phyloP scores from a whole-genome alignment of 164 flowering plant genomes.

The Kingdonia uniflora region DNA sequence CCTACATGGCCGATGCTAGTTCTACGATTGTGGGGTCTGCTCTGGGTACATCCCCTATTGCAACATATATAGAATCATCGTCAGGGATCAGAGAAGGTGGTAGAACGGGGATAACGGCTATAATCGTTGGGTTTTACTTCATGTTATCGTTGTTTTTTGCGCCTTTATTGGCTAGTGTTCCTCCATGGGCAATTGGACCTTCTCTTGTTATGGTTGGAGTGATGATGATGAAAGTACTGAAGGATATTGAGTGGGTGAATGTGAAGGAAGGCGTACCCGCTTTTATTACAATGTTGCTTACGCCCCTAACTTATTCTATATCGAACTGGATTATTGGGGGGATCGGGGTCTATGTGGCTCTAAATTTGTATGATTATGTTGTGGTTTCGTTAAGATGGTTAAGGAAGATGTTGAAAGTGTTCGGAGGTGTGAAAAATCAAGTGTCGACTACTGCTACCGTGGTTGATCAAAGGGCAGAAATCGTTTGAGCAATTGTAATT shows the following conservation, averaged over 20 bases:
- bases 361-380: constrained; percentile 35
- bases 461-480: constrained; percentile 16
- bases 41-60: constrained; percentile 54
- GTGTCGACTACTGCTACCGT: constrained; percentile 37
- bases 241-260: constrained; percentile 63
- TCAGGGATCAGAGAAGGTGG: constrained; percentile 89
- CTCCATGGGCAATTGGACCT: constrained; percentile 92
- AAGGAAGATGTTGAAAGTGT: constrained; percentile 10
- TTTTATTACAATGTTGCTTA: constrained; percentile 64
- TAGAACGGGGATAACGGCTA: constrained; percentile 69
- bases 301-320: constrained; percentile 42
- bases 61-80: constrained; percentile 65
- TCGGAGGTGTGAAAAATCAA: constrained; percentile 48
- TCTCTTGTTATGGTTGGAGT: constrained; percentile 75
- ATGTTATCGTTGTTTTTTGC: constrained; percentile 53
- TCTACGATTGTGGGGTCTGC: constrained; percentile 52
- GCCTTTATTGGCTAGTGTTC: constrained; percentile 61
- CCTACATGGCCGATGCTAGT: constrained; percentile 70
- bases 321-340: constrained; percentile 82
- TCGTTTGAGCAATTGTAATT: constrained; percentile 3
- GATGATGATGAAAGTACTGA: constrained; percentile 78
- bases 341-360: constrained; percentile 48
- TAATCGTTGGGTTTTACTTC: constrained; percentile 48
- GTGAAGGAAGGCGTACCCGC: constrained; percentile 65
- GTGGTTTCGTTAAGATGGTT: constrained; percentile 27